Base-by-base conservation (phyloP, 352 stramenopile species). In the Pythium aquatile region DNA sequence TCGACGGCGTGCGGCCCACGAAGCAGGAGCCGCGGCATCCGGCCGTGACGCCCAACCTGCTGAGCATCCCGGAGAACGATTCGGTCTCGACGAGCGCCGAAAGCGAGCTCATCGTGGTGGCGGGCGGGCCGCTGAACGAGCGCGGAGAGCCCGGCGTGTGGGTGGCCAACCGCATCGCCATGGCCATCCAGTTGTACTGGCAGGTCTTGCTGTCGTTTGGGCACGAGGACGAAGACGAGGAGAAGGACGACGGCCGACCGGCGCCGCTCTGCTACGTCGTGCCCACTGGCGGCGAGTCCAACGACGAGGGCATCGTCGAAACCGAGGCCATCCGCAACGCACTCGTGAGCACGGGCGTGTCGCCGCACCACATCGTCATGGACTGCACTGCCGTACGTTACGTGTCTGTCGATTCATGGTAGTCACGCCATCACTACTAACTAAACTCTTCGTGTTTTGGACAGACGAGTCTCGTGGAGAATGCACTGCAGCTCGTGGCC, bases 321-420 rank as follows among this genome's bases (percentile, higher is more conserved):
- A 76, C 59, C 7, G 81, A 88, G 32, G 65, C 74, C 16, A 82
- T 83, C 28, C 74, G 81, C 40, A 82, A 85, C 10, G 77, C 74
- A 28, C 73, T 88, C 11, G 68, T 83, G 17, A 68, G 72, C 17
- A 62, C 66, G n/a, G 79, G 81, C 42, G 76, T 90, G 48, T 87
- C 81, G 4, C 78, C 77, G 13, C 79, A 90, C 55, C 79, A 88
- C 58, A 84, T 88, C 54, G 57, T 87, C 70, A 88, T 88, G 79
- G 75, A 86, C 67, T 90, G 81, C 77, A 81, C 75, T 0, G 72
- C 74, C 30, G 78, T 90, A 65, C 68, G 72, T 77, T 2, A 11
- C 10, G 24, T 24, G 20, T 35, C 35, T 16, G 20, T 8, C 7
- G n/a, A 42, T 42, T 14, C 9, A 16, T 53, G 11, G 5, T 26